These are phyloP conservation scores for Beta corolliflora DNA, from an alignment of 179 eudicot species.

Conservation along the genomic window DNA sequence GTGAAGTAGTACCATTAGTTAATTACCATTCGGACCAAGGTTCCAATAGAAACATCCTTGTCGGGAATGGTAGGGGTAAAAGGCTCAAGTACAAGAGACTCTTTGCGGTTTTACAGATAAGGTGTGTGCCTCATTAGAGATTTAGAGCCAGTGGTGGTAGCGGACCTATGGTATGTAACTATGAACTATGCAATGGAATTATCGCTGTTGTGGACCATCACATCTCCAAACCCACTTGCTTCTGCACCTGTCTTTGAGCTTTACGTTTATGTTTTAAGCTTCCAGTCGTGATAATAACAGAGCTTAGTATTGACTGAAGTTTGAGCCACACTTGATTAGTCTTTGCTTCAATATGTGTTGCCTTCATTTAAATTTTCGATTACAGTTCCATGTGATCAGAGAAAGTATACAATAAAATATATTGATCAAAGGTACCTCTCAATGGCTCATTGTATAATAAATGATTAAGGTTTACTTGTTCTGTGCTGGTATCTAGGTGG, in stretches of 20 bases:
- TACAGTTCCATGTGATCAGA: background rate
- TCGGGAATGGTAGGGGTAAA: background rate
- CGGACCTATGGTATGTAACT: background rate
- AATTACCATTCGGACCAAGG: background rate
- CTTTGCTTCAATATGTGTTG: background rate
- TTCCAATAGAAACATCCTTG: background rate
- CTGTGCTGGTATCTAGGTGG: slow-evolving; percentile 60
- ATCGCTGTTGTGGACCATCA: background rate
- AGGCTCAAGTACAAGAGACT: background rate
- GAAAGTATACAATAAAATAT: background rate
- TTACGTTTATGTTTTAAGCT: background rate
- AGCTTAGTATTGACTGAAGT: background rate
- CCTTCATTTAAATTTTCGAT: background rate
- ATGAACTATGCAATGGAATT: background rate
- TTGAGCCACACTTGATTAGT: background rate
- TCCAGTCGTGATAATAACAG: background rate
- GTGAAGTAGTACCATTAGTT: background rate
- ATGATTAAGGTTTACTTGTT: slow-evolving; percentile 7
- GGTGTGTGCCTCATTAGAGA: background rate
- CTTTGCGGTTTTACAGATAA: background rate
- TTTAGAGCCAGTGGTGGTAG: background rate
- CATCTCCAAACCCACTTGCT: background rate
- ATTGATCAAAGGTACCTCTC: background rate
- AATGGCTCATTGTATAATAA: background rate
- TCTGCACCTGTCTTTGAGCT: background rate